These are phyloP conservation scores for Plenodomus lindquistii DNA, from an alignment of 2,329 filamentous ascomycete species.

Conservation along the genomic window DNA sequence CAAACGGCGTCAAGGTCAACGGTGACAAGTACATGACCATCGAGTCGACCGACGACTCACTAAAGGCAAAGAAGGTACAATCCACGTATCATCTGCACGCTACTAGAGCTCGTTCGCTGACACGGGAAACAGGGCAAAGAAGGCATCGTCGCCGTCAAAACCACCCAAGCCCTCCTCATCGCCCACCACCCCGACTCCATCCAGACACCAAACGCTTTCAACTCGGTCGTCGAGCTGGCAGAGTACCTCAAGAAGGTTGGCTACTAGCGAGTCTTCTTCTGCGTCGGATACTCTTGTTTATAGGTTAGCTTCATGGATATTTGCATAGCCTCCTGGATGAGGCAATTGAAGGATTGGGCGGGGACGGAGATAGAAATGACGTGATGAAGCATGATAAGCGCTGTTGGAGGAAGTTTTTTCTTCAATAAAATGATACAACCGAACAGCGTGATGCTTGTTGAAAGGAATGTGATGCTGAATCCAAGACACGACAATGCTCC, in stretches of 20 bases:
- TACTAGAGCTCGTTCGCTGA: constrained; percentile 7
- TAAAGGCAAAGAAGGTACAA: constrained; percentile 87
- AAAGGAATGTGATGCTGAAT: too few relatives aligned
- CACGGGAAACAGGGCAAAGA: constrained; percentile 66
- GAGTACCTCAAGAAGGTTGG: constrained; percentile 81
- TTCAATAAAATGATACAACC: not conserved
- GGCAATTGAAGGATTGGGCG: not conserved
- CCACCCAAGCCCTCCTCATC: constrained; percentile 84
- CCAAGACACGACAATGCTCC: too few relatives aligned
- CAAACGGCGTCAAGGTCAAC: constrained; percentile 73
- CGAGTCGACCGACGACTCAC: constrained; percentile 73
- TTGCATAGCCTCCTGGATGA: not conserved
- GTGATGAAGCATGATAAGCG: not conserved
- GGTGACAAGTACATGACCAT: constrained; percentile 79
- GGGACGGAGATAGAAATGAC: not conserved
- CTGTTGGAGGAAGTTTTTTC: constrained; percentile 2
- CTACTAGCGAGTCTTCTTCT: constrained; percentile 61
- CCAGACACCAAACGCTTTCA: constrained; percentile 74
- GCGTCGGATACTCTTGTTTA: not conserved
- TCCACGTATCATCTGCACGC: not conserved
- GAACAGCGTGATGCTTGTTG: not conserved
- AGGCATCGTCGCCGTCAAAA: constrained; percentile 83
- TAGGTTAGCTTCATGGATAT: not conserved
- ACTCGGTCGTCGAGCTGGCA: constrained; percentile 79
- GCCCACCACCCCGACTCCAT: constrained; percentile 79